phyloP scores from a whole-genome alignment of 345 rosid genomes.

The Toxicodendron radicans region DNA sequence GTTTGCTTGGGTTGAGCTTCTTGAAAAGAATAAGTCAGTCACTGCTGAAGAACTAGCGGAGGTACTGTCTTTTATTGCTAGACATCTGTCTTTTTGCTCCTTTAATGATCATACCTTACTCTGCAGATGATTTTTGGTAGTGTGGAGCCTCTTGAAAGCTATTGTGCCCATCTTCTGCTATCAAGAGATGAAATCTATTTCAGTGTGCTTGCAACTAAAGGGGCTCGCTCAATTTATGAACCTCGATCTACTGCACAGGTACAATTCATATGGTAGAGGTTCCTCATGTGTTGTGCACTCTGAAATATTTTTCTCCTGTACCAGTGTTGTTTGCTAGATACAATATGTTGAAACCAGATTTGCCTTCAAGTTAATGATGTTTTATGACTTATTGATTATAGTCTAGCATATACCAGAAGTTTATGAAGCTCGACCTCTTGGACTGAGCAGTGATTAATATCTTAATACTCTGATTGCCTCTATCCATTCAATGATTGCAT shows the following conservation, averaged over 20 bases:
- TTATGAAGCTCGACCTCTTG: background rate
- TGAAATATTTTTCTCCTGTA: background rate
- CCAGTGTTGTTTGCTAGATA: background rate
- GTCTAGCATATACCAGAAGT: background rate
- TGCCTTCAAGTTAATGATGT: background rate
- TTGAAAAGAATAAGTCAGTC: conserved; percentile 79
- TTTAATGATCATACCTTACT: conserved; percentile 36
- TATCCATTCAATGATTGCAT: conserved; percentile 12
- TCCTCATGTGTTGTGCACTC: no score
- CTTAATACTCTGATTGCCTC: conserved; percentile 3
- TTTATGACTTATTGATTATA: background rate
- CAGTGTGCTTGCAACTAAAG: conserved; percentile 63
- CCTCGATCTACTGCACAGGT: conserved; percentile 85
- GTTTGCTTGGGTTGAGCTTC: conserved; percentile 96
- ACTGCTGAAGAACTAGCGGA: conserved; percentile 87
- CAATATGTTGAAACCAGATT: background rate
- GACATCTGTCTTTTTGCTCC: conserved; percentile 9
- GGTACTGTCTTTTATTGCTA: conserved; percentile 43
- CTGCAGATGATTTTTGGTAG: conserved; percentile 86
- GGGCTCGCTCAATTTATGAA: conserved; percentile 60
- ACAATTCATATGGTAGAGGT: background rate
- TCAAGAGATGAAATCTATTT: conserved; percentile 87
- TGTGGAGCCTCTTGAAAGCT: conserved; percentile 81
- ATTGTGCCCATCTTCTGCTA: conserved; percentile 87
- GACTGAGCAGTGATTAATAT: background rate